A percentile compares a stretch with the other conserved stretches of the same genome.
phyloP scores from a whole-genome alignment of 2,329 filamentous ascomycete species.

The Xylariaceae sp. region DNA sequence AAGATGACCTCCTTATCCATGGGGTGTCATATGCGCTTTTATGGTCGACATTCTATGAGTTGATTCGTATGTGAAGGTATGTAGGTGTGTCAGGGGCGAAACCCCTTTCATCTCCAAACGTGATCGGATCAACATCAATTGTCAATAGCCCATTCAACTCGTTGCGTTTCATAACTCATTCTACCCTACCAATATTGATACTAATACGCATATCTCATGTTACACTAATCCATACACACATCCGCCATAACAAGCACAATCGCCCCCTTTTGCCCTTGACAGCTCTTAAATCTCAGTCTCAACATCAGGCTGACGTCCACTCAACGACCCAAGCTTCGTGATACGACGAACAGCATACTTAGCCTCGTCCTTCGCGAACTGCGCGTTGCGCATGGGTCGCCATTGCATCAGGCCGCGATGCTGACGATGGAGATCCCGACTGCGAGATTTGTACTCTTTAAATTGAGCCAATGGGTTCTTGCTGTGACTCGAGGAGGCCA shows the following conservation, averaged over 20 bases:
- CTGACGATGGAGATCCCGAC: slow-evolving; percentile 73
- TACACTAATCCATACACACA: neutral
- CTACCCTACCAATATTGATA: slow-evolving; percentile 11
- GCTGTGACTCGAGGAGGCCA: slow-evolving; percentile 32
- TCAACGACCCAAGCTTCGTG: slow-evolving; percentile 69
- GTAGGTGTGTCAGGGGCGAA: neutral
- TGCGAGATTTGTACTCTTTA: slow-evolving; percentile 61
- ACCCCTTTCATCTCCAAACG: neutral
- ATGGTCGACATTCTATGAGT: slow-evolving; percentile 21
- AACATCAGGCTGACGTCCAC: slow-evolving; percentile 78
- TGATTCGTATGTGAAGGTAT: neutral
- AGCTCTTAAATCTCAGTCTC: slow-evolving; percentile 63
- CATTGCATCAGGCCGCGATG: slow-evolving; percentile 93
- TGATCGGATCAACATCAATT: neutral
- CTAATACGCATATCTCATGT: slow-evolving; percentile 12
- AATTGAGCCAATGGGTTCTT: slow-evolving; percentile 53
- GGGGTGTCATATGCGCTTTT: slow-evolving; percentile 15
- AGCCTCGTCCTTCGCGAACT: slow-evolving; percentile 84
- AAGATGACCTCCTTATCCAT: neutral
- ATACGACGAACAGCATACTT: slow-evolving; percentile 71
- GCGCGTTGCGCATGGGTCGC: slow-evolving; percentile 78
- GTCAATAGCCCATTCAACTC: neutral
- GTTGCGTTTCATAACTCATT: slow-evolving; percentile 21
- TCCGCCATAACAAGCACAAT: neutral
- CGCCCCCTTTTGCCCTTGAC: neutral